Conservation (phyloP, 2,329 filamentous ascomycete species). For the Calycina marina region DNA sequence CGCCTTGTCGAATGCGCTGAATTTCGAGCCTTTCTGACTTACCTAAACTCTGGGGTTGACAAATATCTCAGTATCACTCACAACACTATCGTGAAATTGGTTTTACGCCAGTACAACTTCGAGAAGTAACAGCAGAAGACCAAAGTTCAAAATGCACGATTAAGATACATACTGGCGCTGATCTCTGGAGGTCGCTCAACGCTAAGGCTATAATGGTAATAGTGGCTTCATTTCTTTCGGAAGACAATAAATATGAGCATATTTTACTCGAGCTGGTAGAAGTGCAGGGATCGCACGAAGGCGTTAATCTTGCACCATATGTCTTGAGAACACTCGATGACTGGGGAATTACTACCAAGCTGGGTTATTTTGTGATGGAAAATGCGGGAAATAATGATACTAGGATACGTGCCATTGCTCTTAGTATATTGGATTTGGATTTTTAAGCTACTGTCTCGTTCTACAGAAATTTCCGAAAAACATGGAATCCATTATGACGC, state of each 20-base stretch:
- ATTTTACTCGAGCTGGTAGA: neutral
- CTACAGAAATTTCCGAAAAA: neutral
- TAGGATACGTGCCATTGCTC: neutral
- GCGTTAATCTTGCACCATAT: neutral
- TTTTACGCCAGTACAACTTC: neutral
- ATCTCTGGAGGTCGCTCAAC: neutral
- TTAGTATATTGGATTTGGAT: neutral
- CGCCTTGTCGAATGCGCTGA: neutral
- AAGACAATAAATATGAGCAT: neutral
- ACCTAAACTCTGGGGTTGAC: neutral
- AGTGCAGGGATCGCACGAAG: neutral
- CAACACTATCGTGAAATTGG: neutral
- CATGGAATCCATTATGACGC: neutral
- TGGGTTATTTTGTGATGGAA: neutral
- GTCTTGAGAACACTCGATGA: neutral
- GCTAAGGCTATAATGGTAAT: neutral
- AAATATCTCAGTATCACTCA: neutral
- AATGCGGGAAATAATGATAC: slow-evolving; percentile 1
- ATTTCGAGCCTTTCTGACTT: neutral
- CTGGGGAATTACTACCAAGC: neutral
- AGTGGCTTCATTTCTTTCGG: neutral
- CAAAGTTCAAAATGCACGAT: neutral
- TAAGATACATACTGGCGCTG: neutral
- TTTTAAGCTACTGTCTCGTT: neutral
- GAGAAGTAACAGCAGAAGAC: neutral